Evolutionary conservation across 2,329 filamentous ascomycete genomes (phyloP).

Genomic region (Aureobasidium zeae): DNA sequence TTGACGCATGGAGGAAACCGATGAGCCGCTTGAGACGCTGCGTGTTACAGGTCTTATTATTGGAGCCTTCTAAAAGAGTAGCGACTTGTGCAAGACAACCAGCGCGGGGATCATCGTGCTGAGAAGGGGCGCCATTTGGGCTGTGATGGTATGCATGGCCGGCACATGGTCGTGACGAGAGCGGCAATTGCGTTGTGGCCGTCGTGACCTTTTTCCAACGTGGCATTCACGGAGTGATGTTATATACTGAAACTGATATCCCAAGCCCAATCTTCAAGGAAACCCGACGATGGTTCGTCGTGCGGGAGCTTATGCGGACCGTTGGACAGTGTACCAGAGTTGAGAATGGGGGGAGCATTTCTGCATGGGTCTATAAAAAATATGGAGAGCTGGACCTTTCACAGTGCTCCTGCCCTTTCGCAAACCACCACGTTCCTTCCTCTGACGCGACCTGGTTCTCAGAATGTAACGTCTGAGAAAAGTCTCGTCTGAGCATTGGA

Average conservation of each 20-base stretch:
- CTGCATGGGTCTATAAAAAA: not conserved
- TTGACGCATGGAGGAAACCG: not conserved
- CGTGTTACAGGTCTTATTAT: conserved; percentile 3
- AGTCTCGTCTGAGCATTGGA: conserved; percentile 10
- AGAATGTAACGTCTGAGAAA: not conserved
- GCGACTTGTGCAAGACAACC: not conserved
- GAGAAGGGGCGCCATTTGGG: not conserved
- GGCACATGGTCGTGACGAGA: not conserved
- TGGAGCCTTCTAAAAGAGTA: not conserved
- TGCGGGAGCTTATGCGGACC: conserved; percentile 14
- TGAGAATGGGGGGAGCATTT: conserved; percentile 5
- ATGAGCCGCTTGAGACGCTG: conserved; percentile 9
- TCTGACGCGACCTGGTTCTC: not conserved
- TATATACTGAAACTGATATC: conserved; percentile 9
- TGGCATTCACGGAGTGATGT: conserved; percentile 11
- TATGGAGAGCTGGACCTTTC: conserved; percentile 1
- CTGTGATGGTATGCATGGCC: not conserved
- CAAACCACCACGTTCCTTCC: not conserved
- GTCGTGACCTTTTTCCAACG: not conserved
- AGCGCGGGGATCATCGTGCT: not conserved
- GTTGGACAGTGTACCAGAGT: conserved; percentile 14
- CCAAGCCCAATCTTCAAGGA: conserved; percentile 3
- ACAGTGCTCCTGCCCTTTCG: not conserved
- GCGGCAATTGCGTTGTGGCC: not conserved
- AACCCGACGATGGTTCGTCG: conserved; percentile 8